These are phyloP conservation scores for Xylariaceae sp. DNA, from an alignment of 2,329 filamentous ascomycete species.

Conservation along the genomic window DNA sequence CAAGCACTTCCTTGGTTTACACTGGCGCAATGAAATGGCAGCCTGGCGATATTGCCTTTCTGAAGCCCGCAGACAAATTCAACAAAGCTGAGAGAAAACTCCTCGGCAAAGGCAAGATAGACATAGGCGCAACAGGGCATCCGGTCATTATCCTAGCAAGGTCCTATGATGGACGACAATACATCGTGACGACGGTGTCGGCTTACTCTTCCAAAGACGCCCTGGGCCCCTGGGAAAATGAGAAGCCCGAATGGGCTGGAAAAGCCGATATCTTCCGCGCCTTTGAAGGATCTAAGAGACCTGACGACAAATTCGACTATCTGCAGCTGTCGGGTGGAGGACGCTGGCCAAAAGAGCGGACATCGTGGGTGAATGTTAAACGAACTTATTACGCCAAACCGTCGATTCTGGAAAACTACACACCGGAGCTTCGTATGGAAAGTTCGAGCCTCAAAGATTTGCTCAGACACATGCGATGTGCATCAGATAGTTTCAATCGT, in stretches of 20 bases:
- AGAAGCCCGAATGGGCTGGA: no score
- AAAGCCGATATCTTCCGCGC: slow-evolving; percentile 19
- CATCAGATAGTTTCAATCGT: no score
- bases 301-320: background rate
- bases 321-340: no score
- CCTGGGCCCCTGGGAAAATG: slow-evolving; percentile 29
- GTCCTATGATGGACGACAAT: slow-evolving; percentile 15
- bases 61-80: slow-evolving; percentile 22
- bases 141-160: slow-evolving; percentile 33
- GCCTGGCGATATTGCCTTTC: slow-evolving; percentile 31
- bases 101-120: slow-evolving; percentile 21
- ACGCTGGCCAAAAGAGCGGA: no score
- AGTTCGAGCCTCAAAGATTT: no score
- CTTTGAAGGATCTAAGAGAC: slow-evolving; percentile 31
- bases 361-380: no score
- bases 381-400: no score
- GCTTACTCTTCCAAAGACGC: slow-evolving; percentile 31
- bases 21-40: slow-evolving; percentile 4
- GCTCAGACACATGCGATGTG: no score
- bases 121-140: slow-evolving; percentile 25
- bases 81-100: slow-evolving; percentile 11
- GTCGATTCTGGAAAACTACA: no score
- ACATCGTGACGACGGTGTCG: slow-evolving; percentile 32
- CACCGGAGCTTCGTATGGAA: no score
- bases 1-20: slow-evolving; percentile 5